Conservation (phyloP, 768 basidiomycete species). For the Podaxis sp. region DNA sequence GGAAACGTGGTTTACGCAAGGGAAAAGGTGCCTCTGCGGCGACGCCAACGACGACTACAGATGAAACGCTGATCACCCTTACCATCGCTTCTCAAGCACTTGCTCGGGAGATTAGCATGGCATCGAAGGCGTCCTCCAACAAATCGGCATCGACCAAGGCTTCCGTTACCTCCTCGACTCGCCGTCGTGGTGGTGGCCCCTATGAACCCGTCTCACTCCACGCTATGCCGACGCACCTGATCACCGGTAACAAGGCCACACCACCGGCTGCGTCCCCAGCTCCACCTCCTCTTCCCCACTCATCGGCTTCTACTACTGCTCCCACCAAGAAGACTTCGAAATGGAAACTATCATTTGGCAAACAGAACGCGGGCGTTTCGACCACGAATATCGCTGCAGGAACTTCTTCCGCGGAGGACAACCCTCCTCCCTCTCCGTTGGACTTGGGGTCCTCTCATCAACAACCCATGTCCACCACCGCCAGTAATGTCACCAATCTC, state of each 20-base stretch:
- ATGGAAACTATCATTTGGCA: slow-evolving; percentile 80
- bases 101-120: slow-evolving; percentile 80
- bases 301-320: slow-evolving; percentile 24
- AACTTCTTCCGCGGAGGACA: slow-evolving; percentile 40
- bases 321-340: slow-evolving; percentile 81
- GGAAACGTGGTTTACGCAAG: slow-evolving; percentile 85
- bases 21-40: slow-evolving; percentile 59
- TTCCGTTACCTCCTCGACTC: slow-evolving; percentile 27
- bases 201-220: slow-evolving; percentile 50
- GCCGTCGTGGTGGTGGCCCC: slow-evolving; percentile 24
- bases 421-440: slow-evolving; percentile 29
- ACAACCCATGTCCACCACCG: slow-evolving; percentile 61
- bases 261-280: slow-evolving; percentile 18
- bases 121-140: slow-evolving; percentile 46
- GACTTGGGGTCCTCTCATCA: slow-evolving; percentile 27
- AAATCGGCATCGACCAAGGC: slow-evolving; percentile 32
- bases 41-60: slow-evolving; percentile 37
- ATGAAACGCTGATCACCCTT: slow-evolving; percentile 65
- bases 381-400: slow-evolving; percentile 35
- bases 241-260: slow-evolving; percentile 23
- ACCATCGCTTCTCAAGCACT: slow-evolving; percentile 80
- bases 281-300: slow-evolving; percentile 21
- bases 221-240: slow-evolving; percentile 38
- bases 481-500: slow-evolving; percentile 73
- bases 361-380: slow-evolving; percentile 38